phyloP scores from a whole-genome alignment of 768 basidiomycete species.

The Tremella fuciformis region DNA sequence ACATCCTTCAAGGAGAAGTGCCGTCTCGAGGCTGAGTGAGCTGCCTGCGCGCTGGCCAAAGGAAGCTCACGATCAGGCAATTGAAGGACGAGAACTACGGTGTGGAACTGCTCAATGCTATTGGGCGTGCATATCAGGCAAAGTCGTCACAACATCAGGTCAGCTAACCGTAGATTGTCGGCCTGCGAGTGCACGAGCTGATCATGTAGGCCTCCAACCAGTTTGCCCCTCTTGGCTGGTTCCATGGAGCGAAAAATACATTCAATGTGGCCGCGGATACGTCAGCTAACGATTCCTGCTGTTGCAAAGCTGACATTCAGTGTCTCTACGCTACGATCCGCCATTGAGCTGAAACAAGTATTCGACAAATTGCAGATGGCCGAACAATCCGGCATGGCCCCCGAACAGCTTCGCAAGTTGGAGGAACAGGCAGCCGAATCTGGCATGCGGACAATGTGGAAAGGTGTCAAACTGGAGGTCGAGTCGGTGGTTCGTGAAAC shows the following conservation, averaged over 20 bases:
- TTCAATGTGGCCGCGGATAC: conserved; percentile 49
- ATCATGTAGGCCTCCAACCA: conserved; percentile 40
- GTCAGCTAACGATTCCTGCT: conserved; percentile 24
- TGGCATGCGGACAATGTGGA: conserved; percentile 52
- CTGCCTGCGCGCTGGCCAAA: neutral
- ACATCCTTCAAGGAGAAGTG: conserved; percentile 51
- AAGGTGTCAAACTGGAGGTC: conserved; percentile 53
- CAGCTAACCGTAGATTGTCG: too few relatives aligned
- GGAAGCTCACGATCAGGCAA: conserved; percentile 18
- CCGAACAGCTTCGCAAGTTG: conserved; percentile 49
- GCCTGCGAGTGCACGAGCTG: neutral
- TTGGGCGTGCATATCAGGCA: conserved; percentile 49
- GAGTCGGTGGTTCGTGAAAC: conserved; percentile 50
- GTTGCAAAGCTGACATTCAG: conserved; percentile 23
- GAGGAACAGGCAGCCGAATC: conserved; percentile 53
- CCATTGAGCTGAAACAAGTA: conserved; percentile 52
- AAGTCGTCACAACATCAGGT: conserved; percentile 44
- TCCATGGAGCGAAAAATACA: conserved; percentile 51
- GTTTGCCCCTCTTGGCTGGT: conserved; percentile 52
- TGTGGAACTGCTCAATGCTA: conserved; percentile 49
- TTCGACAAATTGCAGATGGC: conserved; percentile 51
- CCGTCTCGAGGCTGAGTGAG: conserved; percentile 48
- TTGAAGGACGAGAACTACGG: conserved; percentile 52
- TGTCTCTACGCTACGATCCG: conserved; percentile 50
- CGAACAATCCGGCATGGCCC: conserved; percentile 49